A percentile compares a stretch with the other conserved stretches of the same genome.
These are phyloP conservation scores for Rhazya stricta DNA, from an alignment of 257 asterid genomes.

Conservation along the genomic window DNA sequence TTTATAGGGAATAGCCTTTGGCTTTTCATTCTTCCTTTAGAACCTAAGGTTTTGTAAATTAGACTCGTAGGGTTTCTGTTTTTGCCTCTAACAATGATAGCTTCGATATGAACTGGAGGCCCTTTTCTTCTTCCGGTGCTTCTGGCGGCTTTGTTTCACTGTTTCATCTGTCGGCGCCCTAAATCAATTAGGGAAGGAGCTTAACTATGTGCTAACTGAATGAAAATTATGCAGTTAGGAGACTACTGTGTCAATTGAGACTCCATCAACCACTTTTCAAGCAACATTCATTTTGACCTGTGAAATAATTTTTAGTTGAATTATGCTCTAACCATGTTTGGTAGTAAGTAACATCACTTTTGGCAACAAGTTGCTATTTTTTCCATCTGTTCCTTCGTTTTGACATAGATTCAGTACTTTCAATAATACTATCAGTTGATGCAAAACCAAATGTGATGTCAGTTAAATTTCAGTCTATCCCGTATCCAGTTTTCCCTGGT, in stretches of 20 bases:
- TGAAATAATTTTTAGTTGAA: neutral
- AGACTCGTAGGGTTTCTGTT: neutral
- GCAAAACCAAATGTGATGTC: slow-evolving; percentile 38
- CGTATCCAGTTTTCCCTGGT: slow-evolving; percentile 99
- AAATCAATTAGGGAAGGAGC: neutral
- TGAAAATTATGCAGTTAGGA: neutral
- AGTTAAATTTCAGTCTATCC: slow-evolving; percentile 91
- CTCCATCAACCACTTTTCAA: neutral
- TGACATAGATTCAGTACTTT: slow-evolving; percentile 1
- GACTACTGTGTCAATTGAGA: neutral
- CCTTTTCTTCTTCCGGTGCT: too few relatives aligned
- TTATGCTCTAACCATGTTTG: neutral
- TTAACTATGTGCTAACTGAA: neutral
- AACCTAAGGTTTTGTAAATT: neutral
- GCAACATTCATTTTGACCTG: neutral
- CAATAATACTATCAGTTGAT: neutral
- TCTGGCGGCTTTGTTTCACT: neutral
- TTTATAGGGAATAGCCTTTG: neutral
- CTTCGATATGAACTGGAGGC: neutral
- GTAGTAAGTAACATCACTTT: neutral
- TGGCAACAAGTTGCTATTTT: neutral
- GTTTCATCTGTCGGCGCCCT: neutral
- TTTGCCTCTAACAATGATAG: neutral
- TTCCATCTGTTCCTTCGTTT: neutral
- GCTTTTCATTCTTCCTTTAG: neutral